Conservation (phyloP, 805 yeast genomes). For the Candida namnaoensis region DNA sequence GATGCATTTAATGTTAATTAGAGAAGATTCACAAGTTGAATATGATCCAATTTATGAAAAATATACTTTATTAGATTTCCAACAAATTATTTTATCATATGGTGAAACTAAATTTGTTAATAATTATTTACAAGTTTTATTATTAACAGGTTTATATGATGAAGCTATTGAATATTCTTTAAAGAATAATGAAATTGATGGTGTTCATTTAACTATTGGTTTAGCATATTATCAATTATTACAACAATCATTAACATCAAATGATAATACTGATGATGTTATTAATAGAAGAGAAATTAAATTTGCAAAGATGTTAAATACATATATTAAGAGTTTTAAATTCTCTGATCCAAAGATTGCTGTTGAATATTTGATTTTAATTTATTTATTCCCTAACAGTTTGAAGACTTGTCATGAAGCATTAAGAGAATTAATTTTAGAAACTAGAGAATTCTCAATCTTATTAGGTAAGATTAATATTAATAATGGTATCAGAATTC, state of each 20-base stretch:
- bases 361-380: conserved; percentile 75
- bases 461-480: conserved; percentile 77
- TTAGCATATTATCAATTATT: conserved; percentile 67
- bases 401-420: conserved; percentile 64
- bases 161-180: conserved; percentile 62
- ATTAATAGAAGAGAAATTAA: conserved; percentile 26
- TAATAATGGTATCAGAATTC: conserved; percentile 64
- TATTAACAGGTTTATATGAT: conserved; percentile 76
- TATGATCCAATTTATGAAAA: conserved; percentile 54
- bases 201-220: conserved; percentile 84
- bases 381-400: conserved; percentile 47
- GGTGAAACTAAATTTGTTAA: conserved; percentile 68
- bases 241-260: conserved; percentile 30
- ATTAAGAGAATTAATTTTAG: conserved; percentile 73
- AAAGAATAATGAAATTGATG: conserved; percentile 65
- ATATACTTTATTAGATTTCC: conserved; percentile 69
- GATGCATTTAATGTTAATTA: conserved; percentile 76
- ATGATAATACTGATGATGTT: conserved; percentile 20
- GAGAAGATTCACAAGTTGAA: conserved; percentile 40
- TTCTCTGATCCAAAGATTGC: conserved; percentile 85
- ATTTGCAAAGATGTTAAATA: conserved; percentile 63
- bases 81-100: conserved; percentile 55
- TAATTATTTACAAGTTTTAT: conserved; percentile 65
- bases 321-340: conserved; percentile 76
- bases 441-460: conserved; percentile 75